Base-by-base conservation (phyloP, 1,139 yeast genomes). In the Candida sp. region DNA sequence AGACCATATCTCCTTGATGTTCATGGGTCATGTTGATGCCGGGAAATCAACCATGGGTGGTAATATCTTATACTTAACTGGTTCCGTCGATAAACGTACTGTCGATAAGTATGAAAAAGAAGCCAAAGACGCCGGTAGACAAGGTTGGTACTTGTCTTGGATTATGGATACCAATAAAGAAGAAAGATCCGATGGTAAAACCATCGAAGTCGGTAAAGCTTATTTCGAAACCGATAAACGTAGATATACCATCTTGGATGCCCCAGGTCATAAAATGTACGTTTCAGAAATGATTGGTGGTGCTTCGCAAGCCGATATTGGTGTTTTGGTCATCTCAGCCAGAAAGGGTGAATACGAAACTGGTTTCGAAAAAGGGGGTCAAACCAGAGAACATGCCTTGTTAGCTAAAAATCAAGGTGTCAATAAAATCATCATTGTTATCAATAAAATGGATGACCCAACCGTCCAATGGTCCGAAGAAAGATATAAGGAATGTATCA, bases 41-140 rank as follows among this genome's bases (percentile, higher is more conserved):
- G 99, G 99, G 64, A 93, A 93, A 70, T 89, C 97, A 44, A 93
- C 99, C 50, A 90, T 95, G 97, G 99, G 99, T 63, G 99, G 99
- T 70, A 93, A 93, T 68, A 75, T 93, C 57, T 79, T 93, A 54
- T 93, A 78, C 64, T 75, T 93, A 60, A 91, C 98, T 34, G 98
- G 98, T 47, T 88, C 97, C 39, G 99, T 93, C 46, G 99, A 93
- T 69, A 93, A 93, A 76, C 89, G 99, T 75, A 93, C 98, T n/a
- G 95, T 95, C 52, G 99, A 93, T 54, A 93, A 93, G 70, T 91
- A 91, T 64, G 98, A 95, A 73, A 83, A 93, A 67, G 99, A 93
- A 69, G 99, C 99, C 51, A 91, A 89, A 68, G 99, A 93, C 58
- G 98, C 98, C 38, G 98, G 99, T 66, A 87, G 98, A 75, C 98